Conservation (phyloP, 2,329 filamentous ascomycete genomes). For the Aphanoascus verrucosus region DNA sequence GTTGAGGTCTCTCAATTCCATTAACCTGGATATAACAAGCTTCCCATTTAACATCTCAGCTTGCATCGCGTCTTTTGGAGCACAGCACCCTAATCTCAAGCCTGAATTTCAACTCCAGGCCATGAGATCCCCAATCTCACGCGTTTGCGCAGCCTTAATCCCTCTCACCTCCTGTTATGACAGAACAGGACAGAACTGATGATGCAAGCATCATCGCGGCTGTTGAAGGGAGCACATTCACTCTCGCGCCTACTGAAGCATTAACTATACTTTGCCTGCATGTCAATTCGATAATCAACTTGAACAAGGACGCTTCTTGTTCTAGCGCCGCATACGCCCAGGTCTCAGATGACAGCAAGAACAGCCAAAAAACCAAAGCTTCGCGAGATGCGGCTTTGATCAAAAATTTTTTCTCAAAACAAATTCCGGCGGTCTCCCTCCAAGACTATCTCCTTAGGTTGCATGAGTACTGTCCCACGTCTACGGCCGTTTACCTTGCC, state of each 20-base stretch:
- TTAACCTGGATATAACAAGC: too few relatives aligned
- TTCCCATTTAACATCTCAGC: too few relatives aligned
- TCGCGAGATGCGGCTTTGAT: constrained; percentile 24
- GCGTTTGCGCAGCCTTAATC: not conserved
- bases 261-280: constrained; percentile 7
- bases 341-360: not conserved
- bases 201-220: not conserved
- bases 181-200: not conserved
- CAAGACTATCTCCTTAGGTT: constrained; percentile 77
- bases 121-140: not conserved
- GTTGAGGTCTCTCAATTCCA: too few relatives aligned
- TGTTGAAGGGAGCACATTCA: not conserved
- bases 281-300: constrained; percentile 3
- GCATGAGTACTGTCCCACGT: constrained; percentile 87
- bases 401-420: constrained; percentile 83
- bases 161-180: not conserved
- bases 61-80: not conserved
- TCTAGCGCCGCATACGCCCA: not conserved
- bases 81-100: not conserved
- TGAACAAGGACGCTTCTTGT: not conserved
- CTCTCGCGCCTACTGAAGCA: not conserved
- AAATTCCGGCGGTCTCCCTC: constrained; percentile 69
- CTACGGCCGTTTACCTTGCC: constrained; percentile 83
- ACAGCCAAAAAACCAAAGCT: not conserved
- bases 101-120: not conserved